These are phyloP conservation scores for Aspergillus brunneoviolaceus DNA, from an alignment of 2,329 filamentous ascomycete species.

Conservation along the genomic window DNA sequence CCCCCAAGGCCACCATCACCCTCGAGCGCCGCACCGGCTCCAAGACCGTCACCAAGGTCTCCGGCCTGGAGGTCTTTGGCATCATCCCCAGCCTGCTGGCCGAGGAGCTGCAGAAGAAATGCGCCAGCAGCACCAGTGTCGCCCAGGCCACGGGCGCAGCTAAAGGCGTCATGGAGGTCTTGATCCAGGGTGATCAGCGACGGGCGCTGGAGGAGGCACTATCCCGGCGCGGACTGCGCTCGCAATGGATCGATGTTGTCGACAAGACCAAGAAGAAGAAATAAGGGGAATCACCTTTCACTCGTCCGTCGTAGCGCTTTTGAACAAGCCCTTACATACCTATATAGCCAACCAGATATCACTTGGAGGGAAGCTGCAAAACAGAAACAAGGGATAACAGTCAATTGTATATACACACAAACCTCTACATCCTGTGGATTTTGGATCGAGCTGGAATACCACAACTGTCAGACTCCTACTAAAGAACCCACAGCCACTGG, in stretches of 20 bases:
- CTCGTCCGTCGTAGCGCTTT: no score
- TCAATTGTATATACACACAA: no score
- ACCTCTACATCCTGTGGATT: no score
- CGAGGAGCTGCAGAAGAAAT: constrained; percentile 66
- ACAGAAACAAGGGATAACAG: no score
- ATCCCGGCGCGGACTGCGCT: constrained; percentile 58
- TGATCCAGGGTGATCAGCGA: constrained; percentile 67
- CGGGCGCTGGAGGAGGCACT: constrained; percentile 61
- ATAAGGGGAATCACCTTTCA: background rate
- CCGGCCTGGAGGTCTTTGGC: constrained; percentile 61
- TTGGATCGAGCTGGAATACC: no score
- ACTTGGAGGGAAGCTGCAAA: no score
- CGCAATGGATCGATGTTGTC: constrained; percentile 62
- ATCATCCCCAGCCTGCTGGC: constrained; percentile 61
- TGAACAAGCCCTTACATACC: no score
- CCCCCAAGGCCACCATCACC: constrained; percentile 60
- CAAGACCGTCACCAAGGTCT: constrained; percentile 64
- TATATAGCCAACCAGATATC: no score
- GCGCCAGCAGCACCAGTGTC: constrained; percentile 67
- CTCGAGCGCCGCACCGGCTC: constrained; percentile 66
- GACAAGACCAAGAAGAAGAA: constrained; percentile 70
- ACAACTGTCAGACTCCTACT: no score
- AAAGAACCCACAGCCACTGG: no score
- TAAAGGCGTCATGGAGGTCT: constrained; percentile 64
- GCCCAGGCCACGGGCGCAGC: constrained; percentile 62